Evolutionary conservation across 1,139 yeast species (phyloP).

Genomic region (Zygosaccharomyces pseudobailii): DNA sequence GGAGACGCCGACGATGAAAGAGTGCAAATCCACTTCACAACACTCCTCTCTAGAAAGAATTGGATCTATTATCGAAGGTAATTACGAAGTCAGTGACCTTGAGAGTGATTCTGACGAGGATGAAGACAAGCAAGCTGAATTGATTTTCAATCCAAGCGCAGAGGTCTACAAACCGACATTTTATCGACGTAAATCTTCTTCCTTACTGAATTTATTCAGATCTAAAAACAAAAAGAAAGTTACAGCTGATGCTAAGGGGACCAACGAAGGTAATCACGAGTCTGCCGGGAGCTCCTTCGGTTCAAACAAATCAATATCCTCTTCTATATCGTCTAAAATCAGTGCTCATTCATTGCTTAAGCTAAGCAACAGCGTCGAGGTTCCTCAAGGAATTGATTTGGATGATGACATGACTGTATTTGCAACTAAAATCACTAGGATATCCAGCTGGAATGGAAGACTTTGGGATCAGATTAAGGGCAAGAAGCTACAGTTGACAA

Average conservation of each 20-base stretch:
- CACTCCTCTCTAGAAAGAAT: slow-evolving; percentile 14
- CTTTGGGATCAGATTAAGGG: slow-evolving; percentile 20
- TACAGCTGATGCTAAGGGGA: slow-evolving; percentile 9
- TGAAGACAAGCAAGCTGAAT: neutral
- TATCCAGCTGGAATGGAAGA: slow-evolving; percentile 25
- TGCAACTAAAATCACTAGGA: slow-evolving; percentile 13
- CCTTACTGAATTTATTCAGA: slow-evolving; percentile 26
- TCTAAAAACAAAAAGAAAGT: slow-evolving; percentile 17
- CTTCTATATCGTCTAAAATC: slow-evolving; percentile 5
- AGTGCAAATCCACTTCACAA: slow-evolving; percentile 17
- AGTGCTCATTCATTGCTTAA: neutral
- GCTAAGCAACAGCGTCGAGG: neutral
- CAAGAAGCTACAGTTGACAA: slow-evolving; percentile 4
- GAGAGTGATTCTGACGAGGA: slow-evolving; percentile 20
- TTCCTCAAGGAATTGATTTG: slow-evolving; percentile 14
- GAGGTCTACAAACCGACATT: slow-evolving; percentile 23
- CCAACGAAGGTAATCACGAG: slow-evolving; percentile 3
- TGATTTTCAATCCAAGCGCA: slow-evolving; percentile 16
- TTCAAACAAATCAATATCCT: slow-evolving; percentile 1
- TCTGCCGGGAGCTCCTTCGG: slow-evolving; percentile 1
- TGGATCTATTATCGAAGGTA: slow-evolving; percentile 6
- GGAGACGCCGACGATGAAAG: slow-evolving; percentile 11
- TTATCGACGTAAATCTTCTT: slow-evolving; percentile 17
- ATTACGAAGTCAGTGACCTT: slow-evolving; percentile 16
- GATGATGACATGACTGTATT: slow-evolving; percentile 12